Evolutionary conservation across 106 monocot genomes (phyloP).

Genomic region (Phalaenopsis aphrodite): DNA sequence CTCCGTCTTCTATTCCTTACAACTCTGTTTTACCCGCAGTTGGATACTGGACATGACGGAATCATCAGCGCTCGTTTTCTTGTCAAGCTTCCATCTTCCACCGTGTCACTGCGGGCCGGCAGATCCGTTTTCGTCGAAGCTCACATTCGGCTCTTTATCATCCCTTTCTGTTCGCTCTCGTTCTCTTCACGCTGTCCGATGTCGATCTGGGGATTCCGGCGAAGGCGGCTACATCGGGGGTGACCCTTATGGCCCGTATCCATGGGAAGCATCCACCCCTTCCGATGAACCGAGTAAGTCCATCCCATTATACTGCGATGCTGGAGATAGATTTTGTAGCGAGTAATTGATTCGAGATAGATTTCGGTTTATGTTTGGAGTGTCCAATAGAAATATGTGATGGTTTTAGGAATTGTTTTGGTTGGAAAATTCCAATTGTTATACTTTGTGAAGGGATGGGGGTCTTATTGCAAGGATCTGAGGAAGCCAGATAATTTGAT

Average conservation of each 20-base stretch:
- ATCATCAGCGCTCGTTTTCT: constrained; percentile 12
- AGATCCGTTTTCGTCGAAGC: background rate
- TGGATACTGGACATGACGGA: background rate
- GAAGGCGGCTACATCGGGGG: constrained; percentile 26
- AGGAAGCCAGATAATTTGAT: too few relatives aligned
- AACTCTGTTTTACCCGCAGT: constrained; percentile 9
- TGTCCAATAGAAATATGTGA: background rate
- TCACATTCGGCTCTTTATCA: background rate
- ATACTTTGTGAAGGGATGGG: background rate
- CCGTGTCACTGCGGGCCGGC: background rate
- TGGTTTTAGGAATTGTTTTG: background rate
- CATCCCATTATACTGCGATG: background rate
- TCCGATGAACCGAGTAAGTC: constrained; percentile 25
- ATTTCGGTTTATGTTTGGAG: background rate
- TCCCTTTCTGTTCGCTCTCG: background rate
- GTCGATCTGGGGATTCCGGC: constrained; percentile 23
- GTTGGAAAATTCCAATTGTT: background rate
- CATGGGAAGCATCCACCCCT: constrained; percentile 50
- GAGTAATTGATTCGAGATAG: background rate
- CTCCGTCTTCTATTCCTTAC: constrained; percentile 22
- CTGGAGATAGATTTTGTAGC: background rate
- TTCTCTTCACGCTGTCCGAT: constrained; percentile 12
- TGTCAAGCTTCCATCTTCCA: constrained; percentile 3
- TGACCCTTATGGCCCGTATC: constrained; percentile 58
- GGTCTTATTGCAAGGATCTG: background rate